Conservation (phyloP, 2,329 filamentous ascomycete genomes). For the Scytalidium lignicola region DNA sequence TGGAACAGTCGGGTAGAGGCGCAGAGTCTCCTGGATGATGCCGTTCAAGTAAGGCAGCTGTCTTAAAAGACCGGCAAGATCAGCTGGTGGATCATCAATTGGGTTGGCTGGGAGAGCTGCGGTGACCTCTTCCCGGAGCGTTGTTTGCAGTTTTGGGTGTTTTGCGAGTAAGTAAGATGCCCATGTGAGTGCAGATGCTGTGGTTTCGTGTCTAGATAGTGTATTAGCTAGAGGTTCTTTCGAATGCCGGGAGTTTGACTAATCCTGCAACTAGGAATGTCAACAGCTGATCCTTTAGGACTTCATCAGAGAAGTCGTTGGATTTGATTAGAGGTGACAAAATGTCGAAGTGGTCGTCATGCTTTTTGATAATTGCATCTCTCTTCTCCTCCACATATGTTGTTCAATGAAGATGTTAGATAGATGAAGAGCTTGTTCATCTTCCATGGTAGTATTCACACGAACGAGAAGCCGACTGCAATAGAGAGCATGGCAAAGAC, state of each 20-base stretch:
- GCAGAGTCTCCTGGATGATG: slow-evolving; percentile 68
- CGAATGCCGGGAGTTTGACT: neutral
- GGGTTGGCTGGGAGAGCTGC: slow-evolving; percentile 46
- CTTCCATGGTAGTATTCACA: slow-evolving; percentile 40
- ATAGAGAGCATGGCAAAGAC: slow-evolving; percentile 36
- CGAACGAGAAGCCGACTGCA: slow-evolving; percentile 30
- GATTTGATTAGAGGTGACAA: slow-evolving; percentile 73
- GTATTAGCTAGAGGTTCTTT: neutral
- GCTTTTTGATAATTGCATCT: slow-evolving; percentile 37
- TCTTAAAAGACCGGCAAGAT: slow-evolving; percentile 56
- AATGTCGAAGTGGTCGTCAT: slow-evolving; percentile 49
- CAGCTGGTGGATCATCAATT: slow-evolving; percentile 40
- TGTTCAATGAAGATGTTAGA: slow-evolving; percentile 30
- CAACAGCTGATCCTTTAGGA: slow-evolving; percentile 78
- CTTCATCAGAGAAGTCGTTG: slow-evolving; percentile 68
- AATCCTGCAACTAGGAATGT: slow-evolving; percentile 66
- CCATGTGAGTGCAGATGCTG: slow-evolving; percentile 67
- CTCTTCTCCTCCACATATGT: slow-evolving; percentile 42
- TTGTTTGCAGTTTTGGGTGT: slow-evolving; percentile 56
- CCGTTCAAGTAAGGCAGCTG: slow-evolving; percentile 63
- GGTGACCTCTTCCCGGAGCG: slow-evolving; percentile 64
- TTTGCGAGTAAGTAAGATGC: slow-evolving; percentile 60
- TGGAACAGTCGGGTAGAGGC: slow-evolving; percentile 64
- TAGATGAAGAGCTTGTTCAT: slow-evolving; percentile 36
- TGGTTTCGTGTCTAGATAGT: slow-evolving; percentile 65